Evolutionary conservation across 1,139 yeast genomes (phyloP).

Genomic region (Groenewaldozyma sp.): DNA sequence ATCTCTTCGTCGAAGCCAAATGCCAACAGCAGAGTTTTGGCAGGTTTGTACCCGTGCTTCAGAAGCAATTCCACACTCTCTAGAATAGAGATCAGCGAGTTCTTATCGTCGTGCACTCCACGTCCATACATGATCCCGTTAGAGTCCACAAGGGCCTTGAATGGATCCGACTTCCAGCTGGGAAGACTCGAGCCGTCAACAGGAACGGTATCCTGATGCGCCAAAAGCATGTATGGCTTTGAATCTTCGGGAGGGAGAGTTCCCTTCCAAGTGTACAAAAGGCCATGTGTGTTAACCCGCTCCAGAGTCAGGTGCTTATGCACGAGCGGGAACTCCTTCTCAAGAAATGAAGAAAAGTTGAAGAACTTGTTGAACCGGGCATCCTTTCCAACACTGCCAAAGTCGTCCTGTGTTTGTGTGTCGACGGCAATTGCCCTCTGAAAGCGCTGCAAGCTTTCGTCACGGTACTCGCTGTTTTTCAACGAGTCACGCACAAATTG

Average conservation of each 20-base stretch:
- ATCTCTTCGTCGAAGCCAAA: constrained; percentile 71
- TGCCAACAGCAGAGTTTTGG: constrained; percentile 47
- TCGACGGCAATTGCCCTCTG: background rate
- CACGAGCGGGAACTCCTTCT: constrained; percentile 50
- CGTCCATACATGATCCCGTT: constrained; percentile 48
- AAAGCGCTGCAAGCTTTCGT: background rate
- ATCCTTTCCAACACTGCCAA: constrained; percentile 38
- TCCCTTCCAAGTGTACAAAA: constrained; percentile 51
- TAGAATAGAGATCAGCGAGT: constrained; percentile 45
- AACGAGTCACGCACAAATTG: background rate
- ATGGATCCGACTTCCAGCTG: constrained; percentile 65
- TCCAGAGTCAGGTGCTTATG: constrained; percentile 42
- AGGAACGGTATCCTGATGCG: constrained; percentile 82
- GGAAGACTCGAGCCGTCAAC: constrained; percentile 49
- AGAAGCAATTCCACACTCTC: constrained; percentile 50
- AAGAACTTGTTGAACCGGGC: constrained; percentile 36
- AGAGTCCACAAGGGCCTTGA: constrained; percentile 58
- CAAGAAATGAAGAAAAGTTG: constrained; percentile 48
- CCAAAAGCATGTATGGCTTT: constrained; percentile 62
- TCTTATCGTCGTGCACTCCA: constrained; percentile 58
- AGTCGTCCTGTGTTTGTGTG: constrained; percentile 51
- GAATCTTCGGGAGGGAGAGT: constrained; percentile 22
- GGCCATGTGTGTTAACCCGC: constrained; percentile 55
- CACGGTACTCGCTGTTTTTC: background rate
- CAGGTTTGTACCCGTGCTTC: constrained; percentile 40